Evolutionary conservation across 2,329 filamentous ascomycete species (phyloP).

Genomic region (Arthrobotrys megalospora): DNA sequence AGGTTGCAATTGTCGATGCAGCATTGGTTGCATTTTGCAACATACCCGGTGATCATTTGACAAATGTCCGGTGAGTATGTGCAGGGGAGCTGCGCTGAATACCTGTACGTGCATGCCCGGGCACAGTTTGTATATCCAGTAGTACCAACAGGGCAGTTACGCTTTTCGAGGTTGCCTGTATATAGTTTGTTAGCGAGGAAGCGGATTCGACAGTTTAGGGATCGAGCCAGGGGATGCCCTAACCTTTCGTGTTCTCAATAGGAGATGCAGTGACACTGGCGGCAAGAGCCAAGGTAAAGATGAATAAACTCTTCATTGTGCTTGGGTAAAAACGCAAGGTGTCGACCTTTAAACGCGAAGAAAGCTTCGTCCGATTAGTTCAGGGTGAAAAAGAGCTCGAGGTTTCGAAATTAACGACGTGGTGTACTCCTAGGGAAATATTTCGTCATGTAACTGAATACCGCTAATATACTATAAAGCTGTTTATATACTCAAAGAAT

Average conservation of each 20-base stretch:
- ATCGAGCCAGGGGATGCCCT: background rate
- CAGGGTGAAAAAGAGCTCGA: background rate
- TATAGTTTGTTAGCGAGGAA: background rate
- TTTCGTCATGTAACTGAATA: background rate
- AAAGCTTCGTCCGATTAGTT: background rate
- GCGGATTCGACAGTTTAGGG: too few species aligned
- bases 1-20: conserved; percentile 7
- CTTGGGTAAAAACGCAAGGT: background rate
- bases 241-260: background rate
- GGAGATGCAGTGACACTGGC: conserved; percentile 20
- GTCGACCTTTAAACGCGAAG: background rate
- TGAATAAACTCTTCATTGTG: conserved; percentile 19
- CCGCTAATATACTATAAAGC: background rate
- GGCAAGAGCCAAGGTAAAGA: conserved; percentile 6
- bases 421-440: background rate
- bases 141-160: background rate
- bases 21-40: conserved; percentile 12
- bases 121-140: conserved; percentile 4
- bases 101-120: conserved; percentile 2
- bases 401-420: background rate
- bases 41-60: background rate
- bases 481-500: background rate
- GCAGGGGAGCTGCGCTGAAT: background rate
- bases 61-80: background rate
- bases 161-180: background rate